Conservation (phyloP, 768 basidiomycete genomes). For the Lentinula raphanica region DNA sequence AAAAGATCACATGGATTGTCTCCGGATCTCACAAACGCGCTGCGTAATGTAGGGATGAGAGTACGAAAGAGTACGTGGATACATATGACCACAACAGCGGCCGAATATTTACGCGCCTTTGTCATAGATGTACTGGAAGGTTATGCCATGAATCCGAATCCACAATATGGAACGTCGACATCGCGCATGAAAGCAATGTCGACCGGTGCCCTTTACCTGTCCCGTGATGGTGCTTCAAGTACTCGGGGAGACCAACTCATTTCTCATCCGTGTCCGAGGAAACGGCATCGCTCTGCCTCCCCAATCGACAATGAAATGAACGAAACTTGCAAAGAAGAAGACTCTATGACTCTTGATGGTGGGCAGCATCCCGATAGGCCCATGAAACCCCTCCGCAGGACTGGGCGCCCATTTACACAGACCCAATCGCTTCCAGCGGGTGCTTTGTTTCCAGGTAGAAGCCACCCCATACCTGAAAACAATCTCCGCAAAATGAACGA, state of each 20-base stretch:
- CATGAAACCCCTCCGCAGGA: slow-evolving; percentile 36
- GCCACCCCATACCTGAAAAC: not conserved
- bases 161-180: slow-evolving; percentile 14
- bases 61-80: slow-evolving; percentile 51
- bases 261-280: slow-evolving; percentile 20
- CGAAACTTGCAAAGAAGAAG: slow-evolving; percentile 18
- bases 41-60: slow-evolving; percentile 54
- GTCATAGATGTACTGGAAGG: slow-evolving; percentile 55
- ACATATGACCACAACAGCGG: slow-evolving; percentile 4
- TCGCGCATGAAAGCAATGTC: slow-evolving; percentile 37
- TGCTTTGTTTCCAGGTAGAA: slow-evolving; percentile 5
- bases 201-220: slow-evolving; percentile 40
- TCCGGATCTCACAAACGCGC: slow-evolving; percentile 45
- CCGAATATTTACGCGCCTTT: slow-evolving; percentile 18
- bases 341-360: slow-evolving; percentile 12
- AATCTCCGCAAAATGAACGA: not conserved
- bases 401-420: slow-evolving; percentile 25
- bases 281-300: slow-evolving; percentile 34
- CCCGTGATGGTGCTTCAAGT: slow-evolving; percentile 39
- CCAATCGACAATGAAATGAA: slow-evolving; percentile 11
- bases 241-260: not conserved
- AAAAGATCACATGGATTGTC: slow-evolving; percentile 29
- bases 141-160: slow-evolving; percentile 32
- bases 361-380: slow-evolving; percentile 27
- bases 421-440: slow-evolving; percentile 35